These are phyloP conservation scores for Aspergillus cavernicola DNA, from an alignment of 495 filamentous ascomycete genomes.

Conservation along the genomic window DNA sequence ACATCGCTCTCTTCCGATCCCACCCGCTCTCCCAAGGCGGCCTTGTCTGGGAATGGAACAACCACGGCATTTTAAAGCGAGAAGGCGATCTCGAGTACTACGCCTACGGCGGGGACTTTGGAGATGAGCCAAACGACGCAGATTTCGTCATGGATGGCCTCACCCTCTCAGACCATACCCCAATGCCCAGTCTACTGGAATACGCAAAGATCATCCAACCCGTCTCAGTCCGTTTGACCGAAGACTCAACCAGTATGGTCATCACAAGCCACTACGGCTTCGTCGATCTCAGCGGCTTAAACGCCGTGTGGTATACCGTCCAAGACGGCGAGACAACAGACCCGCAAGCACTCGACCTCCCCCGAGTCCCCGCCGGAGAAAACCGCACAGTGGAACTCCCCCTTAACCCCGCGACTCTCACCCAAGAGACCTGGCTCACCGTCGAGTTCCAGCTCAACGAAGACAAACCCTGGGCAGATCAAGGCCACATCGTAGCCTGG, in stretches of 20 bases:
- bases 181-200: slow-evolving; percentile 6
- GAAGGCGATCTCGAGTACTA: slow-evolving; percentile 2
- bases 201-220: slow-evolving; percentile 44
- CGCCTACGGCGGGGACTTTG: slow-evolving; percentile 14
- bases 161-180: slow-evolving; percentile 9
- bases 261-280: slow-evolving; percentile 56
- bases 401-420: slow-evolving; percentile 11
- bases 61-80: slow-evolving; percentile 10
- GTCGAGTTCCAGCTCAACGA: slow-evolving; percentile 39
- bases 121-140: slow-evolving; percentile 11
- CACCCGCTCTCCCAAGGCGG: slow-evolving; percentile 10
- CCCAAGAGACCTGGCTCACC: slow-evolving; percentile 38
- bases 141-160: slow-evolving; percentile 14
- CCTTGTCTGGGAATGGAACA: slow-evolving; percentile 10
- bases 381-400: neutral
- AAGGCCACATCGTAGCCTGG: slow-evolving; percentile 48
- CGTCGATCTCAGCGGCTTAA: slow-evolving; percentile 45
- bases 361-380: neutral
- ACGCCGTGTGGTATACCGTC: slow-evolving; percentile 43
- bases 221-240: slow-evolving; percentile 27
- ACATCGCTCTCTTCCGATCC: slow-evolving; percentile 6
- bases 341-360: neutral
- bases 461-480: slow-evolving; percentile 41
- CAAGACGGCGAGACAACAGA: slow-evolving; percentile 29
- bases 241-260: slow-evolving; percentile 23